Evolutionary conservation across 2,329 filamentous ascomycete species (phyloP).

Genomic region (Talaromyces pinophilus): DNA sequence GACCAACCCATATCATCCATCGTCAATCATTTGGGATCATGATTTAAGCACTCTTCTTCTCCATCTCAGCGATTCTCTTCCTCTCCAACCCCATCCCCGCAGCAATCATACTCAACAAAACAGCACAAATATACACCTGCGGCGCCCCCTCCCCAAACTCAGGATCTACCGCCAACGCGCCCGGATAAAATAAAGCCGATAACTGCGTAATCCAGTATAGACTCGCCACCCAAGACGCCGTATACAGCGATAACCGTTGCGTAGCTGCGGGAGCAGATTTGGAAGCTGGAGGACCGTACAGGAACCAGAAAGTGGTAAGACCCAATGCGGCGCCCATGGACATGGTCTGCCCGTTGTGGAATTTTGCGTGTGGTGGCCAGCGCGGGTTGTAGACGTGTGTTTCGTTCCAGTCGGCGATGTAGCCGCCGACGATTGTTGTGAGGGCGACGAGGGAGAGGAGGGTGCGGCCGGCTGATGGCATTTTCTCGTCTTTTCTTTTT

Average conservation of each 20-base stretch:
- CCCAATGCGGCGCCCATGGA: slow-evolving; percentile 46
- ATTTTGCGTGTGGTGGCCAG: slow-evolving; percentile 55
- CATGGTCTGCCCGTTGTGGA: slow-evolving; percentile 58
- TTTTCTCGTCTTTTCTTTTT: background rate
- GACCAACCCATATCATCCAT: background rate
- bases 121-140: slow-evolving; percentile 34
- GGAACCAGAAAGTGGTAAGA: slow-evolving; percentile 42
- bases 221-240: slow-evolving; percentile 42
- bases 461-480: slow-evolving; percentile 13
- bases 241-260: slow-evolving; percentile 26
- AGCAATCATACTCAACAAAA: slow-evolving; percentile 8
- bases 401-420: slow-evolving; percentile 43
- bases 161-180: slow-evolving; percentile 47
- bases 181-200: slow-evolving; percentile 51
- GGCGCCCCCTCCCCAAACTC: slow-evolving; percentile 47
- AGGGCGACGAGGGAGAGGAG: slow-evolving; percentile 27
- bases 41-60: background rate
- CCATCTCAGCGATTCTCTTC: background rate
- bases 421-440: slow-evolving; percentile 27
- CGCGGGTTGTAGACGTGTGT: slow-evolving; percentile 52
- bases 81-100: slow-evolving; percentile 18
- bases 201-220: slow-evolving; percentile 50
- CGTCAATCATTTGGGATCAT: background rate
- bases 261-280: background rate
- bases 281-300: slow-evolving; percentile 28